Conservation (phyloP, 2,329 filamentous ascomycete genomes). For the Trichoderma sp. region DNA sequence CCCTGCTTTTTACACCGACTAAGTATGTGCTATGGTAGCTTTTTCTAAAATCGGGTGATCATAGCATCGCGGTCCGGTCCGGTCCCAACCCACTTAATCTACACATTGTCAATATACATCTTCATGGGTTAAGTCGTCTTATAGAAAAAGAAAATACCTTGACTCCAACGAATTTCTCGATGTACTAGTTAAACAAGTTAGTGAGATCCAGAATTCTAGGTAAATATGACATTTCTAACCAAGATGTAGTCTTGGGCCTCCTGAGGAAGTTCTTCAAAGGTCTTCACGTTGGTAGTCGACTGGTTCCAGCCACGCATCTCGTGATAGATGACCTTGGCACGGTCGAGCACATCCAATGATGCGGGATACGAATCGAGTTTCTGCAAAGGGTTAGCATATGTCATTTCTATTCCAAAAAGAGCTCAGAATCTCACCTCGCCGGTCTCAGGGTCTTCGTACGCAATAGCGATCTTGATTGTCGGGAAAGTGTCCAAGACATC, state of each 20-base stretch:
- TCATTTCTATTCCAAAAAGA: neutral
- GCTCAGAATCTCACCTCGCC: conserved; percentile 27
- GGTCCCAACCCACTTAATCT: conserved; percentile 62
- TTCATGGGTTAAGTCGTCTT: neutral
- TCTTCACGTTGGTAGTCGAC: conserved; percentile 57
- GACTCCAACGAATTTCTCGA: conserved; percentile 5
- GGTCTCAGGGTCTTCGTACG: conserved; percentile 52
- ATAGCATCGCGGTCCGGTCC: conserved; percentile 63
- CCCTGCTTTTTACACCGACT: neutral
- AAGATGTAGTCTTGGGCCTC: conserved; percentile 8
- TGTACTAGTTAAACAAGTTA: neutral
- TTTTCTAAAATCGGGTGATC: conserved; percentile 40
- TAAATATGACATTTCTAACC: neutral
- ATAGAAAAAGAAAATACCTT: neutral
- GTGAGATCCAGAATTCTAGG: neutral
- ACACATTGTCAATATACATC: neutral
- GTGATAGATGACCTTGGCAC: conserved; percentile 63
- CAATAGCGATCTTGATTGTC: conserved; percentile 70
- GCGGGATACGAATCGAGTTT: conserved; percentile 44
- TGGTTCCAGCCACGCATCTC: conserved; percentile 68
- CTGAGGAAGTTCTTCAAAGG: conserved; percentile 21
- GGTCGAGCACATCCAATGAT: conserved; percentile 55
- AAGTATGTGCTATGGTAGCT: neutral
- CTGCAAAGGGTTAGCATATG: neutral
- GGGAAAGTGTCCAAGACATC: conserved; percentile 67